These are phyloP conservation scores for Arthrobotrys iridis DNA, from an alignment of 2,329 filamentous ascomycete species.

Conservation along the genomic window DNA sequence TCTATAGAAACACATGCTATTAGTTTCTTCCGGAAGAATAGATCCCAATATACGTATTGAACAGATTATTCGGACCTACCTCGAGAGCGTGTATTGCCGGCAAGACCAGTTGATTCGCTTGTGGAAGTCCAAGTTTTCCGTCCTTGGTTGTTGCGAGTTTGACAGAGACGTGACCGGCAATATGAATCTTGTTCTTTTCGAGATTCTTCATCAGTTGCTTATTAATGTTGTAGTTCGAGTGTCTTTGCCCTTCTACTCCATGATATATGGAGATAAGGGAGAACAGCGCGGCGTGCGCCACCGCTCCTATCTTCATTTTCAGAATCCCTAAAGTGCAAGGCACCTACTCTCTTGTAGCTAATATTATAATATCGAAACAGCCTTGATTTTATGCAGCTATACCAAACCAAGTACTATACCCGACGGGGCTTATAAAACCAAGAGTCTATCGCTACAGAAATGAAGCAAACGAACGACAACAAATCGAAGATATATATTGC, in stretches of 20 bases:
- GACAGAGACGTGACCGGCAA: background rate
- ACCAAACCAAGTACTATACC: too few species aligned
- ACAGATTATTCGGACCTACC: background rate
- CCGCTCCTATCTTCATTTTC: conserved; percentile 6
- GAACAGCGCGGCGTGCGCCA: background rate
- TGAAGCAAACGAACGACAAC: too few species aligned
- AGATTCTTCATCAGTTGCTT: background rate
- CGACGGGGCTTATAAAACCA: too few species aligned
- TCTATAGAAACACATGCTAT: too few species aligned
- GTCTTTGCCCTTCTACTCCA: background rate
- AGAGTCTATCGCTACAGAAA: too few species aligned
- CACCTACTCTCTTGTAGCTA: too few species aligned
- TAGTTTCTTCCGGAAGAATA: too few species aligned
- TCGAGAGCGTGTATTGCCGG: background rate
- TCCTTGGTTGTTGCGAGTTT: background rate
- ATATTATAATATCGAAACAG: too few species aligned
- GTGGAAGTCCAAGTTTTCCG: background rate
- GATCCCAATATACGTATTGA: too few species aligned
- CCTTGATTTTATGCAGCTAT: too few species aligned
- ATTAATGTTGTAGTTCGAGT: background rate
- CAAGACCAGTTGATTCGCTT: background rate
- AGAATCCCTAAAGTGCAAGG: too few species aligned
- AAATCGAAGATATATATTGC: too few species aligned
- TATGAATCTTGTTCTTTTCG: background rate
- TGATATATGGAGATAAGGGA: background rate